phyloP scores from a whole-genome alignment of 305 asterid species.

The Rubia peregrina region DNA sequence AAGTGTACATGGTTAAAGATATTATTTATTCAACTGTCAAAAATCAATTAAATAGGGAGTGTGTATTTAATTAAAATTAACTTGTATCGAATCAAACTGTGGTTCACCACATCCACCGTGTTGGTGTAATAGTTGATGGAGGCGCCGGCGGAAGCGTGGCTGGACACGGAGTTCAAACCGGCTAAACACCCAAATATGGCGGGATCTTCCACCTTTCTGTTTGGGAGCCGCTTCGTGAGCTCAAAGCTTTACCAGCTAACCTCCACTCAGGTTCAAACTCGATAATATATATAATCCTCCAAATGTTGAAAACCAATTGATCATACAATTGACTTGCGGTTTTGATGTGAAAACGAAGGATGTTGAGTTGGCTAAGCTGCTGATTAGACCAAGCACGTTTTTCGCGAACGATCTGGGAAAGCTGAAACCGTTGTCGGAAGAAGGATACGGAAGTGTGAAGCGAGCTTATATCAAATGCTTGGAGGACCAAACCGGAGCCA shows the following conservation, averaged over 20 bases:
- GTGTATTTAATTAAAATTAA: too few relatives aligned
- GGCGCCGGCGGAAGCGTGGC: constrained; percentile 4
- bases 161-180: constrained; percentile 13
- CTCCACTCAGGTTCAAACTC: neutral
- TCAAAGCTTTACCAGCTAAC: constrained; percentile 6
- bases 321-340: too few relatives aligned
- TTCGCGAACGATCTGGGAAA: constrained; percentile 33
- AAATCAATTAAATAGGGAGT: too few relatives aligned
- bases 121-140: neutral
- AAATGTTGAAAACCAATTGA: too few relatives aligned
- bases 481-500: constrained; percentile 27
- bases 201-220: neutral
- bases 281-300: neutral
- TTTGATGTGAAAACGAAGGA: constrained; percentile 24
- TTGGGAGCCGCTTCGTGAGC: constrained; percentile 11
- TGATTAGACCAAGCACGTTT: constrained; percentile 37
- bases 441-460: constrained; percentile 47
- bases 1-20: too few relatives aligned
- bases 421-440: constrained; percentile 26
- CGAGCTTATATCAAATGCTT: constrained; percentile 27
- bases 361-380: constrained; percentile 31
- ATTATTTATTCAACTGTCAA: too few relatives aligned
- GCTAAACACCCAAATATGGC: neutral
- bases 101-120: neutral
- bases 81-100: neutral